Evolutionary conservation across 176 grass and related monocot species (phyloP), one percentile per base, ranked within the genome.

Genomic region (Oryza coarctata): DNA sequence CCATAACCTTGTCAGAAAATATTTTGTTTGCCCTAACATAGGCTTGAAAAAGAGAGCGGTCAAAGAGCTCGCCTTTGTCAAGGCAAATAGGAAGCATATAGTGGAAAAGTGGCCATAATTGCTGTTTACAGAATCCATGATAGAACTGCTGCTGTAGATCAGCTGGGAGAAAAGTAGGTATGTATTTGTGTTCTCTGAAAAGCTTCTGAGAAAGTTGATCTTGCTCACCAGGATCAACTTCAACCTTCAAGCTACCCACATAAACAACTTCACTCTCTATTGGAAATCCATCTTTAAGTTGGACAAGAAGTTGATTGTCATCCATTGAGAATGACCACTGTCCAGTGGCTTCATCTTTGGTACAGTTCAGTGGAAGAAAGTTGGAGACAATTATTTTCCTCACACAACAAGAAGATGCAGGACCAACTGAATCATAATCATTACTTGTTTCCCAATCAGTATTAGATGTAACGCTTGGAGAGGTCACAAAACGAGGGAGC

Each of bases 41-140:
- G 47, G 91, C 86, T 84, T 93, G 91, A 85, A 97, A 97, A 40
- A 91, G 83, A 6, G 91, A 80, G 60, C 86, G 91, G 36, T 93
- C 94, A 83, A 89, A 97, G 29, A 86, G 85, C 10, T 93, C 91
- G 17, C 86, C 91, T 86, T 91, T 97, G 39, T 89, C 86, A 85
- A 91, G 88, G 71, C 88, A 91, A 70, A 93, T 89, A 49, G 91
- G 94, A 68, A 97, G 88, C 94, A 97, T 97, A 71, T 97, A 93
- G 63, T 97, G 94, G 68, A 97, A 97, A 55, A 97, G 84, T 70
- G 94, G 94, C 94, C 94, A 93, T 4, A 97, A 36, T 34, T 87
- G 91, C 63, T 97, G 91, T 44, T 97, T 97, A 66, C 91, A 97
- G 80, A 97, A 97, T 22, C 82, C 75, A 63, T 97, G 91, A 74